Conservation (phyloP, 176 grass and related monocot genomes). For the Aegilops bicornis region DNA sequence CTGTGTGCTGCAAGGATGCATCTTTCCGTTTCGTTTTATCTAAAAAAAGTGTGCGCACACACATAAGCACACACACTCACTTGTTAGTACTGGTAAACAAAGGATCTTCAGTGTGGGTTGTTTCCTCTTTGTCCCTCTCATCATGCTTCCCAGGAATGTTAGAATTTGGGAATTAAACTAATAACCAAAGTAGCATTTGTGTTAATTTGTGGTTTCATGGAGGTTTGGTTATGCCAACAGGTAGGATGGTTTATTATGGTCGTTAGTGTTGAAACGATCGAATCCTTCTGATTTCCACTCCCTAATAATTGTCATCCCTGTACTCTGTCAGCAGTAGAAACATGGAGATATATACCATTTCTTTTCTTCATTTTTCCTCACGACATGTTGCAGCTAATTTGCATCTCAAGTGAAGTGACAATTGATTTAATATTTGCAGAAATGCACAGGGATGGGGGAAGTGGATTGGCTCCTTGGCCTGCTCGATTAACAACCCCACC, state of each 20-base stretch:
- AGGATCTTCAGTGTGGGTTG: not conserved
- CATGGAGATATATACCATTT: not conserved
- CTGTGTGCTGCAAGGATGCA: conserved; percentile 1
- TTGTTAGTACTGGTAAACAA: conserved; percentile 1
- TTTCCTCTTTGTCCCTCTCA: not conserved
- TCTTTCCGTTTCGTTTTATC: not conserved
- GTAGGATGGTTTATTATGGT: not conserved
- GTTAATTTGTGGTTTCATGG: not conserved
- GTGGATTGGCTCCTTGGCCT: conserved; percentile 91
- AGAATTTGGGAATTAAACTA: not conserved
- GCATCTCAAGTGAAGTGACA: conserved; percentile 22
- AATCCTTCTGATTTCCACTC: not conserved
- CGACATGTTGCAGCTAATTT: conserved; percentile 8
- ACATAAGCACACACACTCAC: not conserved
- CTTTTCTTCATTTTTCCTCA: conserved; percentile 13
- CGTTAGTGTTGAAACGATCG: conserved; percentile 4
- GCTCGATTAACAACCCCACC: conserved; percentile 82
- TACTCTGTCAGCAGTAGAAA: not conserved
- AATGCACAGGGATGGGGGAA: conserved; percentile 86
- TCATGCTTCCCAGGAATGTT: conserved; percentile 3
- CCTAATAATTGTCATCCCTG: not conserved
- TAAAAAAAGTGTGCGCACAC: not conserved
- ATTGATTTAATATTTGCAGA: conserved; percentile 58
- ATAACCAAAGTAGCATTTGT: conserved; percentile 8
- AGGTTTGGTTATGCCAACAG: not conserved